Percentiles rank a stretch among this genome's conserved stretches.
phyloP scores from a whole-genome alignment of 768 basidiomycete genomes.

The Agrocybe praecox region DNA sequence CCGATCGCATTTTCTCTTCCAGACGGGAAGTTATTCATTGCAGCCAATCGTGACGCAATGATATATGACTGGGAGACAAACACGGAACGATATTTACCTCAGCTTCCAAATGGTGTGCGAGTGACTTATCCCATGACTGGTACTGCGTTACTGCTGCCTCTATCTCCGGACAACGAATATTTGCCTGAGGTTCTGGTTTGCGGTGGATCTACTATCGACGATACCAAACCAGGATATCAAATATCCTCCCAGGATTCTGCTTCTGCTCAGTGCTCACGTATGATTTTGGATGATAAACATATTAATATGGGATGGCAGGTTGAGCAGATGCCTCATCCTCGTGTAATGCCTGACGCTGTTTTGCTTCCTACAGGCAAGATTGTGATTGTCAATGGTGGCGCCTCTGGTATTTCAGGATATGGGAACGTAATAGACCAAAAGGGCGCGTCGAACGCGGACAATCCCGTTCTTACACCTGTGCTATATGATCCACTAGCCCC shows the following conservation, averaged over 20 bases:
- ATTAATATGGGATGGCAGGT: slow-evolving; percentile 73
- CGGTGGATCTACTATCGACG: slow-evolving; percentile 72
- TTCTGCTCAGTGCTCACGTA: slow-evolving; percentile 71
- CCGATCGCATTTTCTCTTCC: slow-evolving; percentile 76
- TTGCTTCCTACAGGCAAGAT: slow-evolving; percentile 77
- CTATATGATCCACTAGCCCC: slow-evolving; percentile 66
- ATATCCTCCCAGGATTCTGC: slow-evolving; percentile 76
- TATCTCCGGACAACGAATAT: slow-evolving; percentile 63
- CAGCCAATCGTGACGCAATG: slow-evolving; percentile 78
- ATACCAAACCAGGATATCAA: slow-evolving; percentile 56
- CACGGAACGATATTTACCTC: slow-evolving; percentile 61
- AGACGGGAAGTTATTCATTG: slow-evolving; percentile 71
- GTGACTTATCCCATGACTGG: slow-evolving; percentile 87
- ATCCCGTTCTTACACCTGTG: slow-evolving; percentile 68
- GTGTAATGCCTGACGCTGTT: slow-evolving; percentile 82
- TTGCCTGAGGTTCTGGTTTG: slow-evolving; percentile 73
- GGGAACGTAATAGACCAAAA: slow-evolving; percentile 71
- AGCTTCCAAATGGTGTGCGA: slow-evolving; percentile 75
- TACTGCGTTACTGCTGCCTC: slow-evolving; percentile 71
- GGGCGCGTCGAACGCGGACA: slow-evolving; percentile 78
- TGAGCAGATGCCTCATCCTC: slow-evolving; percentile 73
- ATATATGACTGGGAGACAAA: slow-evolving; percentile 77
- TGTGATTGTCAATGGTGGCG: slow-evolving; percentile 77
- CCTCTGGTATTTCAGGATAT: slow-evolving; percentile 75
- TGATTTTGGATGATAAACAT: slow-evolving; percentile 64